Conservation (phyloP, 2,329 filamentous ascomycete species). For the Ceratocystis papillata region DNA sequence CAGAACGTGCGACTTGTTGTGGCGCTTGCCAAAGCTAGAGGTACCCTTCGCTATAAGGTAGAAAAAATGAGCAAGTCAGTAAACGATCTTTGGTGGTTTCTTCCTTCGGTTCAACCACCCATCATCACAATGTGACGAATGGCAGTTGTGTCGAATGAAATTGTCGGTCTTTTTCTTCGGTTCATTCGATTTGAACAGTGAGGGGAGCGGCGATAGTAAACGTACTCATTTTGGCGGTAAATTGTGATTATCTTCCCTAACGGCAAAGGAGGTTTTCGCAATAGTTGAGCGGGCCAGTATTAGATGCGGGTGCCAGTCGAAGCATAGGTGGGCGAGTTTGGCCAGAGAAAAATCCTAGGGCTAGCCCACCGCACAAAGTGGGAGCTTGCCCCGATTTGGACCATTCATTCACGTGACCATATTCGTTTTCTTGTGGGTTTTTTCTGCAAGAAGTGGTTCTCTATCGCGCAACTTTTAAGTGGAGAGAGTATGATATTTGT, state of each 20-base stretch:
- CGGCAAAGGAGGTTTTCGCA: constrained; percentile 22
- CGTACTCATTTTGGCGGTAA: constrained; percentile 50
- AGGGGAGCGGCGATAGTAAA: constrained; percentile 27
- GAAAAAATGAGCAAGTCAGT: constrained; percentile 26
- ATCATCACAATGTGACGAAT: constrained; percentile 23
- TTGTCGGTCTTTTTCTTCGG: constrained; percentile 23
- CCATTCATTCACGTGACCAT: constrained; percentile 10
- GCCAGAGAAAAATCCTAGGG: constrained; percentile 23
- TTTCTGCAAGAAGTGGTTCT: neutral
- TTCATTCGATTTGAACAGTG: constrained; percentile 15
- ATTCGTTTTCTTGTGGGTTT: constrained; percentile 8
- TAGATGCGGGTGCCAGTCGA: constrained; percentile 21
- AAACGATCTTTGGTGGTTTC: constrained; percentile 14
- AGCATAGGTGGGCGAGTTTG: constrained; percentile 23
- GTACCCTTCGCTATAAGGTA: constrained; percentile 44
- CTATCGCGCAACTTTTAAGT: neutral
- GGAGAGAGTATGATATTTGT: neutral
- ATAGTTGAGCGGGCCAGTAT: constrained; percentile 24
- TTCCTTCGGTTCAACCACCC: neutral
- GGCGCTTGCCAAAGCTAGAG: constrained; percentile 54
- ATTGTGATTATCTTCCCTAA: constrained; percentile 27
- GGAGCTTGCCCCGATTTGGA: constrained; percentile 20
- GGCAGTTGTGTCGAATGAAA: constrained; percentile 18
- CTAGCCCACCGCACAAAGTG: constrained; percentile 22
- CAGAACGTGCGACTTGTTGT: constrained; percentile 97